Evolutionary conservation across 2,329 filamentous ascomycete species (phyloP), one percentile per base, ranked within the genome.

Genomic region (Claviceps fusiformis): DNA sequence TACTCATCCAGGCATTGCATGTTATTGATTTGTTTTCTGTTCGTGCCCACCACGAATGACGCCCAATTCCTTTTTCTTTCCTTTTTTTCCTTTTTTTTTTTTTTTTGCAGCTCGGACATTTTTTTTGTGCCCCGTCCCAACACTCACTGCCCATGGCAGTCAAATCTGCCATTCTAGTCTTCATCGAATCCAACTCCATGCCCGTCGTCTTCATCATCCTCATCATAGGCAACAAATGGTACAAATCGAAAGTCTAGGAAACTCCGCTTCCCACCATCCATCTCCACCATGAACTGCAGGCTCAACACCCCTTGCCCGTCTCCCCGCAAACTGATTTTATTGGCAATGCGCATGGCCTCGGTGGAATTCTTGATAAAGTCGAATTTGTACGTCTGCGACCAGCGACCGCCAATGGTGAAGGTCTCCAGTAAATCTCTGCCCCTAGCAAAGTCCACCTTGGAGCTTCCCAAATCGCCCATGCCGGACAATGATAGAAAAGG

Each of bases 281-380:
- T 77, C 66, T 96, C 89, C 17, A 98, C 85, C 86, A 98, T 93
- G 64, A 97, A 96, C 66, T 98, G 93, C 67, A 97, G 72, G 69
- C 89, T 96, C 60, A 98, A 70, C 35, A 98, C 92, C 0, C 93
- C 92, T 66, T 95, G 89, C 2, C 80, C 77, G 69, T 98, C 93
- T 0, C 89, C 86, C 17, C 93, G 79, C 58, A 98, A 79, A 66
- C 90, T 95, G 56, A 97, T 91, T 70, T 97, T 98, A 64, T 81
- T 91, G 5, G 91, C 89, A 43, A 90, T 81, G 49, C 85, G 83
- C 92, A 98, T 97, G n/a, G 93, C 92, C 60, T 92, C 85, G 49
- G 83, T 83, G 0, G 92, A 91, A 60, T 87, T 86, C 68, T 88
- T 90, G 65, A 98, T 77, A 53, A 95, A 80, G 54, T 86, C 80